These are phyloP conservation scores for Venturia oleaginea DNA, from an alignment of 2,329 filamentous ascomycete genomes.

Conservation along the genomic window DNA sequence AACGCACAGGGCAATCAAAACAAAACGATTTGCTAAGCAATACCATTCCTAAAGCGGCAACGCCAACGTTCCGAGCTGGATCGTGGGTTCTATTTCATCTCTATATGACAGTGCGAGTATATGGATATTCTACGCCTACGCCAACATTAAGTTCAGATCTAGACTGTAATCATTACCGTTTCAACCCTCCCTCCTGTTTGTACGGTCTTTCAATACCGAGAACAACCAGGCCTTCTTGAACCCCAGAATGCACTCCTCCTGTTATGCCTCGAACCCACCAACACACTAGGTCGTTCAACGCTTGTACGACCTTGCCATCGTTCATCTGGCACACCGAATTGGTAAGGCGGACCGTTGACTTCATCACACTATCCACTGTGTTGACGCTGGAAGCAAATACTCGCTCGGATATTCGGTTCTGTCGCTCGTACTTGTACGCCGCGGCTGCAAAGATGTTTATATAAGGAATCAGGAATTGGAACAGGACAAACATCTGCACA, in stretches of 20 bases:
- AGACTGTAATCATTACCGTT: background rate
- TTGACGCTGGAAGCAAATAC: conserved; percentile 44
- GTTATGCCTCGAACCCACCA: conserved; percentile 58
- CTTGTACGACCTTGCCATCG: conserved; percentile 54
- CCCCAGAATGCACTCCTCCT: conserved; percentile 58
- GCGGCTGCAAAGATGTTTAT: conserved; percentile 44
- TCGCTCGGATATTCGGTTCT: conserved; percentile 55
- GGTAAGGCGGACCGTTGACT: conserved; percentile 42
- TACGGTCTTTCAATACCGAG: conserved; percentile 26
- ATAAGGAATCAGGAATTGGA: conserved; percentile 55
- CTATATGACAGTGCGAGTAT: background rate
- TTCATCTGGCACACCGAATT: conserved; percentile 51
- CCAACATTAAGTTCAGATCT: background rate
- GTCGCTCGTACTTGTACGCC: conserved; percentile 54
- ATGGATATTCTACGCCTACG: background rate
- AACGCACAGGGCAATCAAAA: background rate
- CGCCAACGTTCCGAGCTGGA: background rate
- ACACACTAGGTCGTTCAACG: conserved; percentile 44
- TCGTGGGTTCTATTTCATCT: background rate
- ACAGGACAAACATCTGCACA: conserved; percentile 48
- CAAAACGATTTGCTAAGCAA: background rate
- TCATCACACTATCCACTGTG: conserved; percentile 46
- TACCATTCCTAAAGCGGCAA: background rate
- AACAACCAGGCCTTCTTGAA: conserved; percentile 43
- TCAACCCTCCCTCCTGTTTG: background rate